Evolutionary conservation across 2,329 filamentous ascomycete species (phyloP), one percentile per base, ranked within the genome.

Genomic region (Lachnellula suecica): DNA sequence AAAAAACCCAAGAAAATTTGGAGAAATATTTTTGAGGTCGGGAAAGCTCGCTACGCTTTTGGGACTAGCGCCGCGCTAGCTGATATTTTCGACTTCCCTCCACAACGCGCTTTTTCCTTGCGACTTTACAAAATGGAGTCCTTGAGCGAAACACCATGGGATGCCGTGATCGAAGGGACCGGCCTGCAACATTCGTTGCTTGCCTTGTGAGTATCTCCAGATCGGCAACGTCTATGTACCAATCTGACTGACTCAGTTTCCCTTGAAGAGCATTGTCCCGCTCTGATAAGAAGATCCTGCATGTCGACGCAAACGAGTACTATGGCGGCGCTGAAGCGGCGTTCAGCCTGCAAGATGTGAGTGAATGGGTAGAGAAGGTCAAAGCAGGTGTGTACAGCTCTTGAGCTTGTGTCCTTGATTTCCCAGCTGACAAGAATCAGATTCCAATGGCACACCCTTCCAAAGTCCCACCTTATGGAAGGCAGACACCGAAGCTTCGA

Each of bases 281-380:
- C 67, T 96, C 91, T 57, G 87, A 85, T 68, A 96, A 96, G 78
- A 94, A 90, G 65, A 83, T 97, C 60, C 81, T 97, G 54, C 93
- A 97, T 70, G 76, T 97, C 68, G 93, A 97, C 68, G 81, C 82
- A 58, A 92, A 96, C 73, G 79, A 85, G 57, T 96, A 90, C 71
- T 97, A 97, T 73, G 93, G 93, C 64, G 89, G 88, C 48, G 70
- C 85, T 35, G 91, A 96, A 68, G 91, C 93, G 57, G 90, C 91
- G 2, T 82, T 97, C 60, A 94, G 85, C 70, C 76, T 97, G 31
- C 81, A 89, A 56, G 93, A 97, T 68, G 85, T 83, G 34, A 85
- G 92, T 61, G 77, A 79, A 34, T 97, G 91, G 91, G 84, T 78
- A 41, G 73, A 76, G 43, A 73, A 70, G 37, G 61, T 72, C 48